A percentile compares a stretch with the other conserved stretches of the same genome.
These are phyloP conservation scores for Tolypocladium tundrense DNA, from an alignment of 2,329 filamentous ascomycete genomes.

Conservation along the genomic window DNA sequence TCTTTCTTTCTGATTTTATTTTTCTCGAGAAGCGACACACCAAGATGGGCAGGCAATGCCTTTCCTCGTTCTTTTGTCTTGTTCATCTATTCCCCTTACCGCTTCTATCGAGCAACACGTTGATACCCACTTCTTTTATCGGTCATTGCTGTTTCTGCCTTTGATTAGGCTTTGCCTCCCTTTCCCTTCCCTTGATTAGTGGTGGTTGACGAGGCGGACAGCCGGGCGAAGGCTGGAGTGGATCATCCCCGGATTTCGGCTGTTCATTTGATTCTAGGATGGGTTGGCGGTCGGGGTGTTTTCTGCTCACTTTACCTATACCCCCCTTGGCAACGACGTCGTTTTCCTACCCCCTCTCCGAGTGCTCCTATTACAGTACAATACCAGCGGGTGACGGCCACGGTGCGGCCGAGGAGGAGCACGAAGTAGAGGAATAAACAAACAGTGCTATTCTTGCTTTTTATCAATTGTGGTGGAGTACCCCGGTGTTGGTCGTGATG, in stretches of 20 bases:
- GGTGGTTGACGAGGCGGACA: neutral
- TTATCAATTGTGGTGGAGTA: neutral
- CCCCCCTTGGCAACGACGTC: neutral
- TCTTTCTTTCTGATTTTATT: slow-evolving; percentile 3
- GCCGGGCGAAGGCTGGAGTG: neutral
- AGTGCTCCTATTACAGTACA: neutral
- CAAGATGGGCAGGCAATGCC: neutral
- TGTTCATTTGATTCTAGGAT: neutral
- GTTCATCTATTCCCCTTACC: neutral
- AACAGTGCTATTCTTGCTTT: neutral
- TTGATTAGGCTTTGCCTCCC: neutral
- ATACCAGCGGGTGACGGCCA: neutral
- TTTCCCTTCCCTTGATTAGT: neutral
- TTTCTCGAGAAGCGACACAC: slow-evolving; percentile 3
- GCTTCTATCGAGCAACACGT: neutral
- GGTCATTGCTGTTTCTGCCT: neutral
- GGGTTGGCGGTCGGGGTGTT: neutral
- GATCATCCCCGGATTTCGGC: neutral
- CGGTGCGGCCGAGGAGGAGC: neutral
- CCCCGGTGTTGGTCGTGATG: neutral
- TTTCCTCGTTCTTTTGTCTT: neutral
- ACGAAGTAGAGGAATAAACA: neutral
- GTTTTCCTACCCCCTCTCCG: too few species aligned
- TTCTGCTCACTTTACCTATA: neutral
- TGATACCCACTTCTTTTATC: neutral